Evolutionary conservation across 2,329 filamentous ascomycete species (phyloP), one percentile per base, ranked within the genome.

Genomic region (Lojkania enalia): DNA sequence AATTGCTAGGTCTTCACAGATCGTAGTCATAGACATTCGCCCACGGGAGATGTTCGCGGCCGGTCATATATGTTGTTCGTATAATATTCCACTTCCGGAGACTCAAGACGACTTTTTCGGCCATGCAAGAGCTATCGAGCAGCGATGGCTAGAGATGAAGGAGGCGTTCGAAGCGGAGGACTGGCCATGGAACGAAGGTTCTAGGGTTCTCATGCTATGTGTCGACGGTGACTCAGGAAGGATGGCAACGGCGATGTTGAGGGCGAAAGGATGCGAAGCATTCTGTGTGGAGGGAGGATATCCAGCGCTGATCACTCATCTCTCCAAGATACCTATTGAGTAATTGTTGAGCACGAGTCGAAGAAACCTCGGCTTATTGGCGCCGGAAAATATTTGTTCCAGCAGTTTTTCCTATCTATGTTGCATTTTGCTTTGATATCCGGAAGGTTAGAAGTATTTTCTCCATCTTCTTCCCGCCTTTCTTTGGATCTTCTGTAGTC

Each of bases 281-380:
- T 35, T 36, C 14, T 44, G 45, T 32, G 41, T 48, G 9, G 45
- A 48, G 21, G 45, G 45, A 9, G 45, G 45, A 18, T 44, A 35
- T 25, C 41, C 40, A 16, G 41, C 40, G 9, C 12, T 48, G 35
- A 25, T 13, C 7, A 33, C 16, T 11, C 16, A 42, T 23, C 13
- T 46, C 38, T n/a, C n/a, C n/a, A n/a, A n/a, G n/a, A n/a, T n/a
- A n/a, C n/a, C n/a, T n/a, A n/a, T n/a, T n/a, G n/a, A n/a, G n/a
- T n/a, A n/a, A n/a, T n/a, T n/a, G n/a, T n/a, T n/a, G n/a, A n/a
- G n/a, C n/a, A n/a, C n/a, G n/a, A n/a, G n/a, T n/a, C n/a, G n/a
- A n/a, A n/a, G n/a, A n/a, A n/a, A n/a, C n/a, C n/a, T n/a, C n/a
- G n/a, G n/a, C n/a, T n/a, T n/a, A n/a, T n/a, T n/a, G n/a, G n/a